A percentile compares a stretch with the other conserved stretches of the same genome.
phyloP scores from a whole-genome alignment of 208 protist species.

The Leishmania martiniquensis region DNA sequence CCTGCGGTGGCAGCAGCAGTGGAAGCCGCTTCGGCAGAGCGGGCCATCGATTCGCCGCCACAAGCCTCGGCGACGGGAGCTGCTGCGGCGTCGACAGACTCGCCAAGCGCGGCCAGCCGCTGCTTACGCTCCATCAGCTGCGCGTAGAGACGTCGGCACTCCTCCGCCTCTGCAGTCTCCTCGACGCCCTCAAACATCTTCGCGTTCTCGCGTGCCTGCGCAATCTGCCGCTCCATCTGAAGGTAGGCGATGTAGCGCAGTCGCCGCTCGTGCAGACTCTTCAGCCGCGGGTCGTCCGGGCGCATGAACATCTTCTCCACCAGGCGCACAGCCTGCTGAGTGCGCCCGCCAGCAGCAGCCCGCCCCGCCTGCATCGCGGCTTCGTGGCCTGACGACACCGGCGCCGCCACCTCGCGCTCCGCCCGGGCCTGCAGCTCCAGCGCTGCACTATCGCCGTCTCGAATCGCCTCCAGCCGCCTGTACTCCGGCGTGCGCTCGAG shows the following conservation, averaged over 20 bases:
- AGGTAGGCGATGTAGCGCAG: constrained; percentile 84
- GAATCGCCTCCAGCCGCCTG: constrained; percentile 59
- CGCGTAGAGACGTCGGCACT: constrained; percentile 56
- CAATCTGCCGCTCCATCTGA: constrained; percentile 86
- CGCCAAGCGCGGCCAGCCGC: background rate
- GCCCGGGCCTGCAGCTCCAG: constrained; percentile 36
- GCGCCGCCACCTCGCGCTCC: background rate
- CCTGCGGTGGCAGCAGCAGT: background rate
- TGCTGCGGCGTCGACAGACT: background rate
- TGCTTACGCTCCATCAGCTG: constrained; percentile 48
- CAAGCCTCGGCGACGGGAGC: background rate
- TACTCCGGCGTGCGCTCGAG: constrained; percentile 81
- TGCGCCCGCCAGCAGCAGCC: constrained; percentile 38
- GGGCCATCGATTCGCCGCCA: background rate
- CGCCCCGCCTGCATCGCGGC: constrained; percentile 37
- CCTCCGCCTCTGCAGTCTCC: constrained; percentile 48
- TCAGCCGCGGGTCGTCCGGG: constrained; percentile 64
- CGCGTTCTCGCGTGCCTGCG: constrained; percentile 72
- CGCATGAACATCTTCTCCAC: constrained; percentile 87
- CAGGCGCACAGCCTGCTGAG: constrained; percentile 54
- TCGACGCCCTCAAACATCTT: constrained; percentile 69
- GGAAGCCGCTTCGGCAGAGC: background rate
- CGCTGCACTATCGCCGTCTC: constrained; percentile 38
- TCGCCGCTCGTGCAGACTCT: constrained; percentile 73
- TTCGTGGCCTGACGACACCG: constrained; percentile 11